phyloP scores from a whole-genome alignment of 2,329 filamentous ascomycete genomes.

The Aspergillus novofumigatus region DNA sequence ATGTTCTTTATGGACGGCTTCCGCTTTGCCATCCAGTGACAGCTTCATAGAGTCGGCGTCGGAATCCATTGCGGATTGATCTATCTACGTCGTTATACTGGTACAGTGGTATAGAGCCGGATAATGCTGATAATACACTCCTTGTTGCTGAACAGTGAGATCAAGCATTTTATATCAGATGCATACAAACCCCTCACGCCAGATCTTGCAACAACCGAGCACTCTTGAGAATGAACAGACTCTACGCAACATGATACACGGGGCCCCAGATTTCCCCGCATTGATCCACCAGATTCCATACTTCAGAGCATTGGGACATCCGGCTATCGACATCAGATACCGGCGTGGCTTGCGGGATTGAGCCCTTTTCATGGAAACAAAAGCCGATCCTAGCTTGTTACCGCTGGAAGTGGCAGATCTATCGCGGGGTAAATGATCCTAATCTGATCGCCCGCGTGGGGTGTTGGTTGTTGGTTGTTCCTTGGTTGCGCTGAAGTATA shows the following conservation, averaged over 20 bases:
- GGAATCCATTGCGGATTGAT: not conserved
- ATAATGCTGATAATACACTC: not conserved
- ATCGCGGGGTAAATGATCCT: not conserved
- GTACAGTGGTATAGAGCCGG: not conserved
- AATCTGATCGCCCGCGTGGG: too few species aligned
- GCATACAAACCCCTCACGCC: not conserved
- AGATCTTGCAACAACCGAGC: not conserved
- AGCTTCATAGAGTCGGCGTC: not conserved
- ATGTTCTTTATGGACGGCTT: not conserved
- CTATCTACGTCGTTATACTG: not conserved
- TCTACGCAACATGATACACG: too few species aligned
- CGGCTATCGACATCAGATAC: not conserved
- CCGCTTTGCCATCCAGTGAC: too few species aligned
- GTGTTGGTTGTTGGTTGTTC: too few species aligned
- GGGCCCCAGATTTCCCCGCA: not conserved
- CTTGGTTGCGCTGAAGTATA: not conserved
- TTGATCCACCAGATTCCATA: not conserved
- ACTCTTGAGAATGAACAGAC: not conserved
- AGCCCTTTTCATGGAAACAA: not conserved
- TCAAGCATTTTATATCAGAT: not conserved
- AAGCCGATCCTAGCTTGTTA: not conserved
- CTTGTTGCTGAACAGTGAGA: not conserved
- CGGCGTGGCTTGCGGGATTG: not conserved
- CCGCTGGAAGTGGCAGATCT: not conserved
- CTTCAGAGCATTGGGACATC: not conserved